Conservation (phyloP, 2,329 filamentous ascomycete genomes). For the Sporothrix luriei region DNA sequence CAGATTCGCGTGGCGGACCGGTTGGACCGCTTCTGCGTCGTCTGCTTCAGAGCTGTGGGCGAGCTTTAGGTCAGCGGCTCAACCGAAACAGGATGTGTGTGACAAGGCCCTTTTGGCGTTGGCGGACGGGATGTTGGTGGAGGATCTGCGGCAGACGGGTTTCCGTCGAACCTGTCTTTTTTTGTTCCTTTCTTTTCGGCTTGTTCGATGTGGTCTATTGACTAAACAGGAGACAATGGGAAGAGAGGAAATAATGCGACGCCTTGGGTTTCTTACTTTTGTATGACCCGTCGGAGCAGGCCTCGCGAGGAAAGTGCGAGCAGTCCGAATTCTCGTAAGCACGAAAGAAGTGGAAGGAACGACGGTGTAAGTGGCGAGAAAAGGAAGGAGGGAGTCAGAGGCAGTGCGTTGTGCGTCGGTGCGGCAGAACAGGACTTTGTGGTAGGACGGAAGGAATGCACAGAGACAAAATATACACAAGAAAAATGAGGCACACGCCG, state of each 20-base stretch:
- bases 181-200: not conserved
- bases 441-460: not conserved
- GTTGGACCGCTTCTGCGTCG: constrained; percentile 20
- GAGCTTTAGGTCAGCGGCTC: constrained; percentile 35
- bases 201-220: not conserved
- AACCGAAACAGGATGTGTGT: constrained; percentile 38
- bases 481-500: not conserved
- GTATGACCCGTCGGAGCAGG: constrained; percentile 1
- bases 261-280: constrained; percentile 11
- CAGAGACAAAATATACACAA: constrained; percentile 15
- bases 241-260: not conserved
- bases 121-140: constrained; percentile 29
- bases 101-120: constrained; percentile 29
- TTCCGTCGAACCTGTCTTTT: constrained; percentile 6
- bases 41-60: constrained; percentile 26
- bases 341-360: not conserved
- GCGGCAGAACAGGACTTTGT: not conserved
- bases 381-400: constrained; percentile 4
- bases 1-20: constrained; percentile 25
- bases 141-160: constrained; percentile 31
- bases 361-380: constrained; percentile 20
- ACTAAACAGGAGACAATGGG: not conserved
- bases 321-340: constrained; percentile 18
- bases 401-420: not conserved
- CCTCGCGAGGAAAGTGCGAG: constrained; percentile 11